Percentiles rank a stretch among this genome's conserved stretches.
phyloP scores from a whole-genome alignment of 2,329 filamentous ascomycete species.

The Fusarium globosum region DNA sequence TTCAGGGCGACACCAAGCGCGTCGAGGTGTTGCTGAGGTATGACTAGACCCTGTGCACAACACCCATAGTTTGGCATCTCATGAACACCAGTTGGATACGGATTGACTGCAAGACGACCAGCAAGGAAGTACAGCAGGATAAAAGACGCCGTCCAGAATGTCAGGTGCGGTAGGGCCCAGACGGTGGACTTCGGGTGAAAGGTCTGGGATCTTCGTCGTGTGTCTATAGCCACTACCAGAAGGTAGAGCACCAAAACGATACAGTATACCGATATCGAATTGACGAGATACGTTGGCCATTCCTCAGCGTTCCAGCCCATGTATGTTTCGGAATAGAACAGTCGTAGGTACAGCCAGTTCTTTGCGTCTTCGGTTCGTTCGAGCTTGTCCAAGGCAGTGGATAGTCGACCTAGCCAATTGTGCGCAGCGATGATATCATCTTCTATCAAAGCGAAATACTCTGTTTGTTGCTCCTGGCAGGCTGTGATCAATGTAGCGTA shows the following conservation, averaged over 20 bases:
- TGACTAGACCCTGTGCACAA: conserved; percentile 50
- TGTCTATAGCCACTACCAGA: conserved; percentile 1
- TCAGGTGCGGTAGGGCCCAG: conserved; percentile 18
- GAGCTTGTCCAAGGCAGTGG: conserved; percentile 20
- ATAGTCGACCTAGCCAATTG: conserved; percentile 46
- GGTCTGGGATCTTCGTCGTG: conserved; percentile 1
- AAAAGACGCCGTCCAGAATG: conserved; percentile 42
- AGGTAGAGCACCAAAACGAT: conserved; percentile 29
- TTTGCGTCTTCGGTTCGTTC: conserved; percentile 33
- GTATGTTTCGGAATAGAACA: conserved; percentile 51
- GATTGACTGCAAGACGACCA: conserved; percentile 43
- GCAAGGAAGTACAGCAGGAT: conserved; percentile 45
- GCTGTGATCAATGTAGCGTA: conserved; percentile 43
- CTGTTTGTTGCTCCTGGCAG: conserved; percentile 37
- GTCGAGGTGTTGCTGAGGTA: conserved; percentile 43
- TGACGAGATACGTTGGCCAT: conserved; percentile 42
- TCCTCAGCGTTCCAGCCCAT: conserved; percentile 52
- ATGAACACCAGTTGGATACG: conserved; percentile 40
- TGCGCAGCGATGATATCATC: conserved; percentile 49
- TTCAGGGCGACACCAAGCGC: conserved; percentile 31
- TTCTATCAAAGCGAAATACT: conserved; percentile 48
- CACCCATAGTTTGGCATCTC: conserved; percentile 52
- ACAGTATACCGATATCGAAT: conserved; percentile 8
- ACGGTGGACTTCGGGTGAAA: neutral
- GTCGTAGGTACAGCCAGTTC: conserved; percentile 48